Evolutionary conservation across 257 asterid species (phyloP).

Genomic region (Knoxia roxburghii): DNA sequence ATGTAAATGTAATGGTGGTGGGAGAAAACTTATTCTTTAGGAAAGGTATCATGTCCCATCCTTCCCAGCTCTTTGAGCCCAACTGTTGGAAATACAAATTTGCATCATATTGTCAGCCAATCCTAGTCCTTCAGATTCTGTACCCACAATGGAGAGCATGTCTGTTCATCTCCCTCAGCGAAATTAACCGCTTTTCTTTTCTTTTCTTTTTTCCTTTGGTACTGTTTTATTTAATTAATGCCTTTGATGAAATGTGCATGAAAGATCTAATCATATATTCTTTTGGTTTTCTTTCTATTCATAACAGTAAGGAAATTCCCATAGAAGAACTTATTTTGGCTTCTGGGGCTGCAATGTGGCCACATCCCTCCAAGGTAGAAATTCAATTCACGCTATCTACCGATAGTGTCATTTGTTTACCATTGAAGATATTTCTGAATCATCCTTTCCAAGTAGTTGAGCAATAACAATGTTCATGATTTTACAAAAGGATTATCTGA

Average conservation of each 20-base stretch:
- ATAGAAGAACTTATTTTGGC: constrained; percentile 39
- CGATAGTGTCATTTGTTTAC: neutral
- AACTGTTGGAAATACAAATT: neutral
- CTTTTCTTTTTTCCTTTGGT: neutral
- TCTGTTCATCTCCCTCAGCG: neutral
- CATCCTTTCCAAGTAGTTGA: neutral
- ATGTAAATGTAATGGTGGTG: neutral
- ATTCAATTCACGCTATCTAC: neutral
- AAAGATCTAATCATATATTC: constrained; percentile 7
- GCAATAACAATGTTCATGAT: neutral
- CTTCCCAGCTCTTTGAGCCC: neutral
- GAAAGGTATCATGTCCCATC: neutral
- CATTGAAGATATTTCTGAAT: neutral
- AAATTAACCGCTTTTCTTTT: too few relatives aligned
- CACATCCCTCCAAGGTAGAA: constrained; percentile 83
- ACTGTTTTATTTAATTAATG: neutral
- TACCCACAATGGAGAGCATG: neutral
- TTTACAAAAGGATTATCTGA: neutral
- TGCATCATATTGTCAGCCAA: neutral
- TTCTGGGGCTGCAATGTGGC: constrained; percentile 70
- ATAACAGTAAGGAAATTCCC: constrained; percentile 47
- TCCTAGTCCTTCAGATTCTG: constrained; percentile 1
- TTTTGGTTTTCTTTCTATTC: constrained; percentile 12
- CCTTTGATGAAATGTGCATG: neutral
- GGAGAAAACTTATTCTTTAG: neutral